Percentiles rank a stretch among this genome's conserved stretches.
Conservation (phyloP, 768 basidiomycete species). For the Boletus rex-veris region DNA sequence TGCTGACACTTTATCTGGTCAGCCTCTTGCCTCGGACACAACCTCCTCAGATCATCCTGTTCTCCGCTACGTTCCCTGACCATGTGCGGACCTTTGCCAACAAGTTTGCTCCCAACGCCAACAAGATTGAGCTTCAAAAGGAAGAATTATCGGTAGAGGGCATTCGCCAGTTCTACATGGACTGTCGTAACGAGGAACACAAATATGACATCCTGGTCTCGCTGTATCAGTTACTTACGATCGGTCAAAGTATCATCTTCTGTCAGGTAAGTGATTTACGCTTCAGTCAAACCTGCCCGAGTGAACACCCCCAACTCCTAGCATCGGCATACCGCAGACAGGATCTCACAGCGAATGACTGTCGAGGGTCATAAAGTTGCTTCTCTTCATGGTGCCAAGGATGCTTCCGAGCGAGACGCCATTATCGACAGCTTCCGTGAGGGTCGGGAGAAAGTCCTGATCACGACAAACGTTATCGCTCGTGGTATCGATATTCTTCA, state of each 20-base stretch:
- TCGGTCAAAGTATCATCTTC: slow-evolving; percentile 99
- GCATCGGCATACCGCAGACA: slow-evolving; percentile 91
- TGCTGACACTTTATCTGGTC: slow-evolving; percentile 9
- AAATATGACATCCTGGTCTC: slow-evolving; percentile 95
- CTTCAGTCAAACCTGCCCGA: neutral
- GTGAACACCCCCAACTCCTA: slow-evolving; percentile 26
- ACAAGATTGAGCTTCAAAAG: slow-evolving; percentile 93
- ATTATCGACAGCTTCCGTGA: slow-evolving; percentile 95
- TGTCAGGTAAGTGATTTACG: slow-evolving; percentile 62
- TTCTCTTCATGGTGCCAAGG: slow-evolving; percentile 93
- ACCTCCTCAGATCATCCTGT: slow-evolving; percentile 84
- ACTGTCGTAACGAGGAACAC: slow-evolving; percentile 84
- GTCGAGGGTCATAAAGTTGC: slow-evolving; percentile 95
- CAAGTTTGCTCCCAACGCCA: slow-evolving; percentile 90
- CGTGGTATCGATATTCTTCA: slow-evolving; percentile 98
- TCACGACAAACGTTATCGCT: slow-evolving; percentile 98
- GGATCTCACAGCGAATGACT: slow-evolving; percentile 86
- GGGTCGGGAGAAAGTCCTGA: slow-evolving; percentile 94
- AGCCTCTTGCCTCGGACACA: slow-evolving; percentile 58
- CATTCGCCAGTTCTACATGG: slow-evolving; percentile 97
- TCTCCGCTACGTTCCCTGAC: slow-evolving; percentile 98
- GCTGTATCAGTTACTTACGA: slow-evolving; percentile 85
- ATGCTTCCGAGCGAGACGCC: slow-evolving; percentile 81
- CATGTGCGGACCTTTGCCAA: slow-evolving; percentile 87
- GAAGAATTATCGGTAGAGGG: slow-evolving; percentile 93